Evolutionary conservation across 2,329 filamentous ascomycete species (phyloP).

Genomic region (Pseudogymnoascus sp.): DNA sequence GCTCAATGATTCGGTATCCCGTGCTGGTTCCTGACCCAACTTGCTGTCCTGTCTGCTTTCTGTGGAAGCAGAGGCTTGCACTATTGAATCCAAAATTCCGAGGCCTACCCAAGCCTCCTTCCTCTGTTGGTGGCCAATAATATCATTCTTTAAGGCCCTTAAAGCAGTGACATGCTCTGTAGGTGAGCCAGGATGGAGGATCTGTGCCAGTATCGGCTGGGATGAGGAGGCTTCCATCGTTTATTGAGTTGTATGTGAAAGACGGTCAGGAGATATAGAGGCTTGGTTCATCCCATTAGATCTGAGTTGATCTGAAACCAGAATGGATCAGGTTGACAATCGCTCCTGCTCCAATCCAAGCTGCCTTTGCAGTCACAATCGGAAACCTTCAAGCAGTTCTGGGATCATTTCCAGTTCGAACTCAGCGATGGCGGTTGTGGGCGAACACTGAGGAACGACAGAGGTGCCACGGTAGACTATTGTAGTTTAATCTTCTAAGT

Average conservation of each 20-base stretch:
- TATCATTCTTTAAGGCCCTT: conserved; percentile 74
- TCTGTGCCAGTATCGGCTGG: conserved; percentile 47
- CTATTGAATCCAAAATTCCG: conserved; percentile 59
- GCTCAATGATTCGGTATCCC: conserved; percentile 32
- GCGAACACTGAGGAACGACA: neutral
- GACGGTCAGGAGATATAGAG: neutral
- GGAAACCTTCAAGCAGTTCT: neutral
- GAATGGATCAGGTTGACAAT: neutral
- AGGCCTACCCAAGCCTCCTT: conserved; percentile 71
- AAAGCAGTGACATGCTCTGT: conserved; percentile 53
- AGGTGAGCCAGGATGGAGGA: conserved; percentile 45
- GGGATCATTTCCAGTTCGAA: neutral
- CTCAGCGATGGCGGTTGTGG: neutral
- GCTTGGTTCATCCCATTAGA: conserved; percentile 6
- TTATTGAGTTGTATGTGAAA: neutral
- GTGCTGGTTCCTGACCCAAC: conserved; percentile 37
- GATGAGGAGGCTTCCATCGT: conserved; percentile 31
- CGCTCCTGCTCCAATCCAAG: neutral
- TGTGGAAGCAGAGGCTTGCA: conserved; percentile 33
- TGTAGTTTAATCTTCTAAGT: neutral
- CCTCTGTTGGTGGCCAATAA: conserved; percentile 78
- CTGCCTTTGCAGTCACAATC: neutral
- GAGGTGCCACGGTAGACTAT: neutral
- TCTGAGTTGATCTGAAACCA: neutral
- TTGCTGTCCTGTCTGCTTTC: conserved; percentile 37